Evolutionary conservation across 2,329 filamentous ascomycete genomes (phyloP).

Genomic region (Aspergillaceae sp.): DNA sequence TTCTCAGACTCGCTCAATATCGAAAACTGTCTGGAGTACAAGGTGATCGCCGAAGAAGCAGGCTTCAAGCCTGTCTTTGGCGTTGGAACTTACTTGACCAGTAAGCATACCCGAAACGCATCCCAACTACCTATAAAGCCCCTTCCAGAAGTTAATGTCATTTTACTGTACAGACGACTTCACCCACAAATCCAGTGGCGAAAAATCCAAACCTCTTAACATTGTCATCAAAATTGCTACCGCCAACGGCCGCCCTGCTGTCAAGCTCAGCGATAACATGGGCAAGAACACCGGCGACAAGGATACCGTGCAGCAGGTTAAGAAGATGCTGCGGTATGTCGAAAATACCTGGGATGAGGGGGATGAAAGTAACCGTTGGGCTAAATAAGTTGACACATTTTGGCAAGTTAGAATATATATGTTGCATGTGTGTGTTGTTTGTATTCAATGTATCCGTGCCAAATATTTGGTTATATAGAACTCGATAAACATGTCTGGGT

Average conservation of each 20-base stretch:
- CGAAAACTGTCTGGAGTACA: constrained; percentile 84
- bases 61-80: constrained; percentile 85
- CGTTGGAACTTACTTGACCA: constrained; percentile 90
- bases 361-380: constrained; percentile 79
- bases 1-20: constrained; percentile 95
- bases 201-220: constrained; percentile 84
- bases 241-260: constrained; percentile 67
- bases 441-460: not conserved
- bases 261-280: constrained; percentile 89
- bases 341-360: constrained; percentile 77
- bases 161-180: constrained; percentile 60
- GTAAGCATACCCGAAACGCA: constrained; percentile 29
- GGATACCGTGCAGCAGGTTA: constrained; percentile 69
- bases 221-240: constrained; percentile 97
- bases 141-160: not conserved
- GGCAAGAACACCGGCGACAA: constrained; percentile 92
- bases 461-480: too few species aligned
- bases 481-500: not conserved
- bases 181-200: constrained; percentile 57
- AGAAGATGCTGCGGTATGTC: constrained; percentile 73
- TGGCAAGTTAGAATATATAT: not conserved
- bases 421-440: not conserved
- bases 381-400: constrained; percentile 20
- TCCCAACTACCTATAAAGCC: not conserved
- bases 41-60: constrained; percentile 66